These are phyloP conservation scores for Ettlia oleoabundans DNA, from an alignment of 139 green algal genomes.

Conservation along the genomic window DNA sequence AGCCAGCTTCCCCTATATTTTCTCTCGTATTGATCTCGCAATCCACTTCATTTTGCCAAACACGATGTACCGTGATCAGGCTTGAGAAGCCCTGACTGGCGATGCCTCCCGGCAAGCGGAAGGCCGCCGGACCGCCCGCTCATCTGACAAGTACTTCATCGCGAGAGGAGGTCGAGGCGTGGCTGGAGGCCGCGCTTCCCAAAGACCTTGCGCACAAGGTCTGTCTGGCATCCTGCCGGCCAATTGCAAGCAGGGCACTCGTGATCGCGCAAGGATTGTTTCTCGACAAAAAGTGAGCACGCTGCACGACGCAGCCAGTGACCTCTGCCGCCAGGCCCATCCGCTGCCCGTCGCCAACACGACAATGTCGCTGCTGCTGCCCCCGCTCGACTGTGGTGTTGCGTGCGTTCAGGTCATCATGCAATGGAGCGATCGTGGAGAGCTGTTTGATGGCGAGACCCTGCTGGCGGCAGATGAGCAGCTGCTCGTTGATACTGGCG, in stretches of 20 bases:
- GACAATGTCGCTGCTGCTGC: neutral
- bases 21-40: too few species aligned
- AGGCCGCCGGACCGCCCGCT: neutral
- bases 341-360: neutral
- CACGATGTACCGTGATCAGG: too few species aligned
- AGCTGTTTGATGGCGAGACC: slow-evolving; percentile 2
- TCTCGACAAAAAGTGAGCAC: neutral
- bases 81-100: too few species aligned
- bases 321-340: neutral
- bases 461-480: slow-evolving; percentile 6
- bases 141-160: neutral
- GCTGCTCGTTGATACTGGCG: slow-evolving; percentile 1
- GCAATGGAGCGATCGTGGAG: neutral
- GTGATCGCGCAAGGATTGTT: too few species aligned
- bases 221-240: neutral
- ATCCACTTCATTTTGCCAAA: too few species aligned
- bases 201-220: neutral
- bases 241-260: too few species aligned
- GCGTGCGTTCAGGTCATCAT: neutral
- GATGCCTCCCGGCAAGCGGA: slow-evolving; percentile 7
- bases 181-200: neutral
- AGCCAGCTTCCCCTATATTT: too few species aligned
- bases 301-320: neutral
- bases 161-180: neutral
- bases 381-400: neutral